phyloP scores from a whole-genome alignment of 192 early-diverging fungal species.

The Nowakowskiella sp. region DNA sequence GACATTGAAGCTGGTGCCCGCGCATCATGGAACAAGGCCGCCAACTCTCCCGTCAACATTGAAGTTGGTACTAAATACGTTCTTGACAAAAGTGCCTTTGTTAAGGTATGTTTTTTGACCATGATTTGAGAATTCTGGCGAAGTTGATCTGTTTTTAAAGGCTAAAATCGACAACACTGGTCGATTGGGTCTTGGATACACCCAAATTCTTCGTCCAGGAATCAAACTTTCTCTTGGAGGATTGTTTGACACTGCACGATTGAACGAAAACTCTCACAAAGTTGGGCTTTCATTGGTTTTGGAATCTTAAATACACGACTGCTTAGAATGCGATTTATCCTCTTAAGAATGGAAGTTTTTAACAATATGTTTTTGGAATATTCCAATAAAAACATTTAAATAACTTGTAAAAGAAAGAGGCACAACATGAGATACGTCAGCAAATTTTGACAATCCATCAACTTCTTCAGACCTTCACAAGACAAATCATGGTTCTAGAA shows the following conservation, averaged over 20 bases:
- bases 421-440: too few relatives aligned
- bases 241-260: conserved; percentile 85
- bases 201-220: conserved; percentile 83
- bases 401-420: too few relatives aligned
- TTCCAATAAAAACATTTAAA: too few relatives aligned
- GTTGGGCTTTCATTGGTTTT: conserved; percentile 84
- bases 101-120: conserved; percentile 83
- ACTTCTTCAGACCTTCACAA: too few relatives aligned
- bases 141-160: conserved; percentile 9
- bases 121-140: conserved; percentile 35
- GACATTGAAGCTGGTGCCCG: conserved; percentile 92
- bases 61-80: conserved; percentile 94
- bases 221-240: conserved; percentile 92
- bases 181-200: conserved; percentile 86
- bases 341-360: too few relatives aligned
- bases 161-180: conserved; percentile 64
- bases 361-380: too few relatives aligned
- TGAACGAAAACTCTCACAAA: conserved; percentile 92
- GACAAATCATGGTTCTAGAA: conserved; percentile 91
- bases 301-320: conserved; percentile 80
- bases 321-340: too few relatives aligned
- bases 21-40: conserved; percentile 79
- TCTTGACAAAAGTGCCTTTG: conserved; percentile 78
- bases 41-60: conserved; percentile 60
- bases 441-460: too few relatives aligned